Percentiles rank a stretch among this genome's conserved stretches.
These are phyloP conservation scores for Kondoa malvinella DNA, from an alignment of 768 basidiomycete species.

Conservation along the genomic window DNA sequence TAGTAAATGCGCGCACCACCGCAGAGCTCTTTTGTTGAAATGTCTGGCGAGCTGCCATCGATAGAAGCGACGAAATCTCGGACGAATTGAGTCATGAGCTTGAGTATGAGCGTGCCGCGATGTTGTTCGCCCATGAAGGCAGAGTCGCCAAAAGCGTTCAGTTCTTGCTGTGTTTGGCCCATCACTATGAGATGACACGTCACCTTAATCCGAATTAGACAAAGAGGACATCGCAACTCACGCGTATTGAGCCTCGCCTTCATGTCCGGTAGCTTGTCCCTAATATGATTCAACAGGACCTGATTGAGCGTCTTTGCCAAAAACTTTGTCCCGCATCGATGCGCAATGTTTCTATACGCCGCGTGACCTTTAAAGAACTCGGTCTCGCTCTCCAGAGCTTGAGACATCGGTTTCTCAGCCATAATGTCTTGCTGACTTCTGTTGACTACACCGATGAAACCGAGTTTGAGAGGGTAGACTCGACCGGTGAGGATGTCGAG, in stretches of 20 bases:
- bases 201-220: background rate
- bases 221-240: conserved; percentile 28
- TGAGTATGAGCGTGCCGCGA: conserved; percentile 66
- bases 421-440: conserved; percentile 96
- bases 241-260: conserved; percentile 86
- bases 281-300: conserved; percentile 92
- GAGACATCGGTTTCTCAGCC: conserved; percentile 60
- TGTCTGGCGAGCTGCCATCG: conserved; percentile 86
- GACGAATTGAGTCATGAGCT: conserved; percentile 96
- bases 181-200: conserved; percentile 35
- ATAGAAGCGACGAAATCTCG: conserved; percentile 93
- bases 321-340: conserved; percentile 93
- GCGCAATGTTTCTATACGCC: conserved; percentile 85
- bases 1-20: conserved; percentile 98
- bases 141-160: conserved; percentile 87
- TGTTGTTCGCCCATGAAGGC: conserved; percentile 83
- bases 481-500: conserved; percentile 88
- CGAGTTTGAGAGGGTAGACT: conserved; percentile 91
- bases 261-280: conserved; percentile 98
- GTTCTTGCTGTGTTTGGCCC: conserved; percentile 97
- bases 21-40: conserved; percentile 94
- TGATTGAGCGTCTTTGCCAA: conserved; percentile 75
- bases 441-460: conserved; percentile 95
- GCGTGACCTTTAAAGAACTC: conserved; percentile 83
- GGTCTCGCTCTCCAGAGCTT: conserved; percentile 64